These are phyloP conservation scores for Trichophyton rubrum DNA, from an alignment of 2,329 filamentous ascomycete species.

Conservation along the genomic window DNA sequence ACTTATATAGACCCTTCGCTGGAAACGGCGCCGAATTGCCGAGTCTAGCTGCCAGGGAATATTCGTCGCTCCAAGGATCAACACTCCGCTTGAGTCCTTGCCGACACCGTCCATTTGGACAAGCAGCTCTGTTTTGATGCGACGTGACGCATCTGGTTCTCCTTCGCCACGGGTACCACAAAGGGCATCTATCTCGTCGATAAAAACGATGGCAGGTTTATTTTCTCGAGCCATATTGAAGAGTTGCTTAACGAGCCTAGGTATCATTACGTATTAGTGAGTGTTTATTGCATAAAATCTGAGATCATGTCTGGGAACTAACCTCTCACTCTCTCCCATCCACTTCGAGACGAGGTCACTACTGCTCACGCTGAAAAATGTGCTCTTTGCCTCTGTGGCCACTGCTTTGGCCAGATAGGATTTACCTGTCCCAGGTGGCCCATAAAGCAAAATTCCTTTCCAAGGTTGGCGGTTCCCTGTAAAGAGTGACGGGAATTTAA, in stretches of 20 bases:
- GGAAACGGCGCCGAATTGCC: conserved; percentile 90
- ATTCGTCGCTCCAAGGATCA: conserved; percentile 93
- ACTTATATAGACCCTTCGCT: conserved; percentile 88
- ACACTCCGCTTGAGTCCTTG: conserved; percentile 82
- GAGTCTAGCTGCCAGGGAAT: conserved; percentile 98
- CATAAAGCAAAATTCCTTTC: conserved; percentile 95
- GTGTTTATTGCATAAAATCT: not conserved
- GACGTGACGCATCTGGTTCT: conserved; percentile 89
- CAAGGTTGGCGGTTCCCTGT: conserved; percentile 92
- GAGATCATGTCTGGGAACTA: conserved; percentile 19
- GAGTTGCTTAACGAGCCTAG: conserved; percentile 81
- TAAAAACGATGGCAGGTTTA: conserved; percentile 96
- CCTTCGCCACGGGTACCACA: conserved; percentile 88
- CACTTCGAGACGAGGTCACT: conserved; percentile 97
- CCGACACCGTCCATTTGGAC: conserved; percentile 99
- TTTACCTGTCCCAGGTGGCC: conserved; percentile 93
- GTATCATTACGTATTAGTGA: not conserved
- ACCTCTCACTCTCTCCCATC: conserved; percentile 99
- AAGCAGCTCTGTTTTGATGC: conserved; percentile 96
- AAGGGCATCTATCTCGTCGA: conserved; percentile 93
- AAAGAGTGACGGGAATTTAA: conserved; percentile 96
- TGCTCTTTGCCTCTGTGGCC: conserved; percentile 95
- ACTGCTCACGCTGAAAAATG: conserved; percentile 96
- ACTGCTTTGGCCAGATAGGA: conserved; percentile 95
- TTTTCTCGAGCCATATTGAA: conserved; percentile 98